These are phyloP conservation scores for Solanum raphanifolium DNA, from an alignment of 257 asterid genomes.

Conservation along the genomic window DNA sequence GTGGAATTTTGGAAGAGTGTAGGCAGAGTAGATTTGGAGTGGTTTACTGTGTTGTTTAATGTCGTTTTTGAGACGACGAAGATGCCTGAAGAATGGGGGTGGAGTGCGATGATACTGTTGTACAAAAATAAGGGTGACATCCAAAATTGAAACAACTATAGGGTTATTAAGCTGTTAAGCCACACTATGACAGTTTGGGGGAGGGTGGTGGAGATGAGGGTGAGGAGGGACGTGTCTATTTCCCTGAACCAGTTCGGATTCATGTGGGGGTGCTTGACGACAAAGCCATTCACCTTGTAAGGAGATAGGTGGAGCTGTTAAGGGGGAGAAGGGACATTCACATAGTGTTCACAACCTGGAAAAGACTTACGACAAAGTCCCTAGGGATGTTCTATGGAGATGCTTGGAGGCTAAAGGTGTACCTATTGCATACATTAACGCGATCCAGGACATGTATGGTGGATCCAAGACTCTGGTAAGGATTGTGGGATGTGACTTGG, in stretches of 20 bases:
- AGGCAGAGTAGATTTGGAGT: not conserved
- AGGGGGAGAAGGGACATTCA: not conserved
- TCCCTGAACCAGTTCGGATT: not conserved
- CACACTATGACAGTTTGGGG: not conserved
- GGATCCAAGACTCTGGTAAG: not conserved
- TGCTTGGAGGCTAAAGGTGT: not conserved
- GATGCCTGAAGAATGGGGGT: not conserved
- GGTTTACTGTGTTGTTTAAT: not conserved
- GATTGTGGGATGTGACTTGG: not conserved
- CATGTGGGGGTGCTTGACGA: not conserved
- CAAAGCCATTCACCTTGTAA: not conserved
- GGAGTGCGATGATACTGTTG: not conserved
- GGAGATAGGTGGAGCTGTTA: not conserved
- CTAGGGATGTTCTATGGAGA: not conserved
- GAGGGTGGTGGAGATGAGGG: not conserved
- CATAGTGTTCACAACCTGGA: not conserved
- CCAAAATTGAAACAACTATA: not conserved
- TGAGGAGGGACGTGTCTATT: not conserved
- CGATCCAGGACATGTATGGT: not conserved
- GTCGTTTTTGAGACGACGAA: not conserved
- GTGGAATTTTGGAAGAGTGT: not conserved
- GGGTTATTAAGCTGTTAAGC: not conserved
- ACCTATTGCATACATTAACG: not conserved
- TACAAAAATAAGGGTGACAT: not conserved
- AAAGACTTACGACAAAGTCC: not conserved